Conservation (phyloP, 305 asterid species). For the Stenogyne calaminthoides region DNA sequence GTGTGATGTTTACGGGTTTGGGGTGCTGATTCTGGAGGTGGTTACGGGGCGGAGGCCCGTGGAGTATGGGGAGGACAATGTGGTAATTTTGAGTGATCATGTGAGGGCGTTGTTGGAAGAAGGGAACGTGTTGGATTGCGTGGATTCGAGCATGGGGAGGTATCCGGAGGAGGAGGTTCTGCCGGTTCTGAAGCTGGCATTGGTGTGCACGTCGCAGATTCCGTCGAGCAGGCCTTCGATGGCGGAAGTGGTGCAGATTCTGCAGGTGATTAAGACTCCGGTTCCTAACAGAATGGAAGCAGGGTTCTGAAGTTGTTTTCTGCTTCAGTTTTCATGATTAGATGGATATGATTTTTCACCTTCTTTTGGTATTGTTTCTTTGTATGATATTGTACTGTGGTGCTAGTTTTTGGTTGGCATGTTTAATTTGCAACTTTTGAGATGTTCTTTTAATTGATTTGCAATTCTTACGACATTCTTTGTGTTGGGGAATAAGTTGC, state of each 20-base stretch:
- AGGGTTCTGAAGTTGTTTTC: constrained; percentile 30
- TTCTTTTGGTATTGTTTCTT: not conserved
- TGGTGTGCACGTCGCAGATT: constrained; percentile 92
- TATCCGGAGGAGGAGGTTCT: constrained; percentile 82
- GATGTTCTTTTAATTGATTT: not conserved
- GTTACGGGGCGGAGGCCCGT: constrained; percentile 79
- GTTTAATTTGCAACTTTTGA: not conserved
- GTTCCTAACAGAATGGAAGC: constrained; percentile 53
- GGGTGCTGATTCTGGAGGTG: constrained; percentile 83
- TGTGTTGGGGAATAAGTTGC: too few relatives aligned
- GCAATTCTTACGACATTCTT: not conserved
- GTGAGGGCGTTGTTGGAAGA: constrained; percentile 76
- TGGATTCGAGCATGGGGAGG: constrained; percentile 64
- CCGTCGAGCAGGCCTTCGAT: constrained; percentile 98
- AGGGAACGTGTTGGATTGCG: constrained; percentile 76
- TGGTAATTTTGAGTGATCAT: constrained; percentile 75
- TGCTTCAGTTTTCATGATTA: not conserved
- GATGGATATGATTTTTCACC: not conserved
- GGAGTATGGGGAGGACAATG: constrained; percentile 84
- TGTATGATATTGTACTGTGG: not conserved
- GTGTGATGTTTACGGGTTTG: constrained; percentile 87
- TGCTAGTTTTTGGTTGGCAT: not conserved
- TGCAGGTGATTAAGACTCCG: constrained; percentile 87
- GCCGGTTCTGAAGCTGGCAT: constrained; percentile 80
- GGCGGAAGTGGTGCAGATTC: constrained; percentile 94